phyloP scores from a whole-genome alignment of 106 monocot species.

The Alisma plantagoaquatica region DNA sequence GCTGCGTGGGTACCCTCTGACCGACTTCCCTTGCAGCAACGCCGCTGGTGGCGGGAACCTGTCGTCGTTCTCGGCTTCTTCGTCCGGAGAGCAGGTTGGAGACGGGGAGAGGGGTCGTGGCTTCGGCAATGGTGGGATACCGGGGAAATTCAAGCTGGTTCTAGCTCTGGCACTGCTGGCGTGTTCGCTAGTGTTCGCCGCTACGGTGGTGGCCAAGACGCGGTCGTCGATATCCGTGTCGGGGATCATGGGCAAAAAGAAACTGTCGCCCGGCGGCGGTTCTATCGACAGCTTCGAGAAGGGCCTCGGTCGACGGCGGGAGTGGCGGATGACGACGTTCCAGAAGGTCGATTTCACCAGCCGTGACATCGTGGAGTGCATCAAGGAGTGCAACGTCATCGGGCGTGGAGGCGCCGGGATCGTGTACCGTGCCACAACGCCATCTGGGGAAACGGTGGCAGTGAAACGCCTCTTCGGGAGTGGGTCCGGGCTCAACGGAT shows the following conservation, averaged over 20 bases:
- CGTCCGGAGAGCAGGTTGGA: no score
- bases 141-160: constrained; percentile 39
- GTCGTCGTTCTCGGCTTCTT: no score
- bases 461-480: constrained; percentile 41
- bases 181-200: constrained; percentile 36
- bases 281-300: no score
- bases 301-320: background rate
- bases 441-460: constrained; percentile 34
- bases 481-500: constrained; percentile 16
- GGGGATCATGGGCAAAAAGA: no score
- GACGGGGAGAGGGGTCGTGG: background rate
- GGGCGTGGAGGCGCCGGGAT: constrained; percentile 45
- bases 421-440: constrained; percentile 41
- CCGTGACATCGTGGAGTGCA: constrained; percentile 51
- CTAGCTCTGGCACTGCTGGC: constrained; percentile 28
- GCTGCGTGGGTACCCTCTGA: constrained; percentile 27
- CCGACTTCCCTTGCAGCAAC: constrained; percentile 13
- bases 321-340: constrained; percentile 69
- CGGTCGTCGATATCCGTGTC: constrained; percentile 30
- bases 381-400: constrained; percentile 47
- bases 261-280: no score
- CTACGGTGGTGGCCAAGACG: constrained; percentile 26
- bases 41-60: no score
- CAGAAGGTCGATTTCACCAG: constrained; percentile 50
- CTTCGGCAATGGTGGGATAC: background rate